Conservation (phyloP, 352 stramenopile genomes). For the Phytophthora citrophthora region DNA sequence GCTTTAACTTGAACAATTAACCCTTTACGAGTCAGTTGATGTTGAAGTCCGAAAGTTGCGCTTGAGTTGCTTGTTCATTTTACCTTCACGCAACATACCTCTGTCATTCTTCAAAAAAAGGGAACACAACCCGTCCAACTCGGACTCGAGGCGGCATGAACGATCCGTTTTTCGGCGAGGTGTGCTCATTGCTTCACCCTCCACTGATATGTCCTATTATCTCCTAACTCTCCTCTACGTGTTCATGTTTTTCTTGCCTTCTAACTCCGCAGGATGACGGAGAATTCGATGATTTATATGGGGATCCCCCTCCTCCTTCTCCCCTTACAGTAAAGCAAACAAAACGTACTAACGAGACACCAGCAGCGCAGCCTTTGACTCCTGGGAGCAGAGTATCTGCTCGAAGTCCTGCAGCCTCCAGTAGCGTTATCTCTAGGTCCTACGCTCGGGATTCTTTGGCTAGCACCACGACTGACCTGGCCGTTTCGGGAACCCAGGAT, state of each 20-base stretch:
- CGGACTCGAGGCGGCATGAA: conserved; percentile 24
- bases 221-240: conserved; percentile 5
- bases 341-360: conserved; percentile 9
- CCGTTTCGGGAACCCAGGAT: conserved; percentile 13
- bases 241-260: conserved; percentile 3
- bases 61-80: conserved; percentile 18
- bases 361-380: background rate
- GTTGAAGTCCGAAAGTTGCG: conserved; percentile 15
- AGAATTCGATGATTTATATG: conserved; percentile 83
- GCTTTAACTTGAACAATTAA: background rate
- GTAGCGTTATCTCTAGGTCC: conserved; percentile 29
- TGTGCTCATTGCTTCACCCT: background rate
- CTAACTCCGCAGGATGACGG: conserved; percentile 57
- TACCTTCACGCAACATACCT: conserved; percentile 3
- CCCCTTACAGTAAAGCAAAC: conserved; percentile 5
- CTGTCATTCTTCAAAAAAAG: conserved; percentile 16
- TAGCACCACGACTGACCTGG: conserved; percentile 29
- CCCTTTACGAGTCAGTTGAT: background rate
- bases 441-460: conserved; percentile 27
- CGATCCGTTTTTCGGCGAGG: conserved; percentile 49
- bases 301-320: conserved; percentile 21
- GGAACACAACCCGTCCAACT: conserved; percentile 1
- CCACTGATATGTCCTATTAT: background rate
- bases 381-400: background rate
- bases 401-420: conserved; percentile 26